phyloP scores from a whole-genome alignment of 2,329 filamentous ascomycete genomes.

The Ceratocystiopsis sp. region DNA sequence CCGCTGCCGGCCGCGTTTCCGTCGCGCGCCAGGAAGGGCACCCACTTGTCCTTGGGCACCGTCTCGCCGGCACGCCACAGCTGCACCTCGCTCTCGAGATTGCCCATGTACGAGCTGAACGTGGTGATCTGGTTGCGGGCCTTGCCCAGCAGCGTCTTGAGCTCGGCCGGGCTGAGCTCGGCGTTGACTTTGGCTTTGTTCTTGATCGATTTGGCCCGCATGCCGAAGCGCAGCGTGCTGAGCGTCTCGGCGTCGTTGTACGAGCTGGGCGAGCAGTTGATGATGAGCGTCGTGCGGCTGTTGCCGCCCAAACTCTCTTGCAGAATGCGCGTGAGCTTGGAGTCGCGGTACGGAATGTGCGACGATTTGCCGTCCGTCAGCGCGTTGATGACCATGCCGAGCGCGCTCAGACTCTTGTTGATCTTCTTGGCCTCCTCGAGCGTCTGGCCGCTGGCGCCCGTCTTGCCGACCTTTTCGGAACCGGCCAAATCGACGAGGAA shows the following conservation, averaged over 20 bases:
- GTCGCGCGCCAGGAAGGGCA: constrained; percentile 42
- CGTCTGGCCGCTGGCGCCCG: constrained; percentile 89
- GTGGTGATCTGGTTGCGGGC: constrained; percentile 77
- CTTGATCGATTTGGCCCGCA: constrained; percentile 95
- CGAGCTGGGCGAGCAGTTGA: constrained; percentile 97
- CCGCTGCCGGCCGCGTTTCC: constrained; percentile 29
- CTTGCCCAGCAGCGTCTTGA: constrained; percentile 86
- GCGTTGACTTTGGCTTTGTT: constrained; percentile 99
- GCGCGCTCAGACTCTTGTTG: constrained; percentile 96
- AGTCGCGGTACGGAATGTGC: constrained; percentile 92
- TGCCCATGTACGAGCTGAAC: constrained; percentile 74
- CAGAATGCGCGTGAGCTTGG: constrained; percentile 88
- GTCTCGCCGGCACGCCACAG: constrained; percentile 76
- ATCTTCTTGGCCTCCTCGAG: constrained; percentile 99
- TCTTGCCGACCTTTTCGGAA: constrained; percentile 98
- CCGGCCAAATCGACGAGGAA: constrained; percentile 97
- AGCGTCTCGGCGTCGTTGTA: constrained; percentile 96
- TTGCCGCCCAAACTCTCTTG: constrained; percentile 97
- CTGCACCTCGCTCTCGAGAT: constrained; percentile 68
- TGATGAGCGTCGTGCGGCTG: constrained; percentile 92
- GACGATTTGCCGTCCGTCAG: constrained; percentile 94
- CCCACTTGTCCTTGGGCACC: constrained; percentile 84
- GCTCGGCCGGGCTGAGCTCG: constrained; percentile 84
- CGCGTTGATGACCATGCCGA: constrained; percentile 98
- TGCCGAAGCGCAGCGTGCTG: constrained; percentile 83